Base-by-base conservation (phyloP, 495 filamentous ascomycete genomes). In the Usnea hakonensis region DNA sequence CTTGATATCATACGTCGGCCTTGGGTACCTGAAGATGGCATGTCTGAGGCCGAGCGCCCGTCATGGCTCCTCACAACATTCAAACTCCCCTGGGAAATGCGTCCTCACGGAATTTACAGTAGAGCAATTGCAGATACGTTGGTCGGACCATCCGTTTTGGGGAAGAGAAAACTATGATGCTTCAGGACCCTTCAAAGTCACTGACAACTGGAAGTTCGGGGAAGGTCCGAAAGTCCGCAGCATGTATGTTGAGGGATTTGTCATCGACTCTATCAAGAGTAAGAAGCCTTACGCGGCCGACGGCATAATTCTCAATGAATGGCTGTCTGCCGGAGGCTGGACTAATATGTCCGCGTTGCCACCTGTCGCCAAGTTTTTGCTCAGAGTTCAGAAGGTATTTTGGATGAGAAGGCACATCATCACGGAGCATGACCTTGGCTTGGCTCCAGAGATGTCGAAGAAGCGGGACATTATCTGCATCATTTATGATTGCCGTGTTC, bases 401-500 rank as follows among this genome's bases (percentile, higher is more conserved):
- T 74, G 73, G 72, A 67, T 68, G 46, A 63, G 72, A 35, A 65
- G 55, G 35, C 61, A 74, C 53, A 65, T 73, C 36, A 55, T 37
- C 6, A 60, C 57, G 9, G 43, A 52, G 14, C n/a, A 36, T 28
- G 43, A 60, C 6, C 5, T 60, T 0, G 57, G 57, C 7, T 50
- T 60, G 23, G 57, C n/a, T 28, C 41, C 57, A 1, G 33, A 38
- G 23, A n/a, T n/a, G 9, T 9, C n/a, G 21, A 60, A 53, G 33
- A 40, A 60, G 44, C 44, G 58, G 54, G 76, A 79, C 64, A 40
- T 70, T 0, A 65, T 78, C 16, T 76, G 72, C 52, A 75, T 78
- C 40, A 58, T 79, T 2, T 76, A 69, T 53, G 77, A 76, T 1
- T 77, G 74, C 55, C 77, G 73, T 40, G 76, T 78, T 2, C 77